These are phyloP conservation scores for Acanthamoeba triangularis DNA, from an alignment of 208 protist genomes.

Conservation along the genomic window DNA sequence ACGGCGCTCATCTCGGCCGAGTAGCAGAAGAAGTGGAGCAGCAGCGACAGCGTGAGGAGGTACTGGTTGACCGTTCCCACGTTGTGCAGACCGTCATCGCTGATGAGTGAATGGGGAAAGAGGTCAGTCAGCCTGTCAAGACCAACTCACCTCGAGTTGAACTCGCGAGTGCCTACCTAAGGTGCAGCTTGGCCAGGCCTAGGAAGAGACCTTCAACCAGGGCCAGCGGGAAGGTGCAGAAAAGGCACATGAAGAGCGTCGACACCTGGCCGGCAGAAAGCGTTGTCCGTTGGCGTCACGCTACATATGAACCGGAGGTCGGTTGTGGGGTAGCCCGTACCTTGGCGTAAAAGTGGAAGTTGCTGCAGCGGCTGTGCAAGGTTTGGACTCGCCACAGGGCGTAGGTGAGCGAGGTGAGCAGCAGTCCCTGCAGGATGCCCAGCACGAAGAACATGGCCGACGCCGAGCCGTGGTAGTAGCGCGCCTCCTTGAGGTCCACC, in stretches of 20 bases:
- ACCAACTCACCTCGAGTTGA: background rate
- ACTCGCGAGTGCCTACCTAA: background rate
- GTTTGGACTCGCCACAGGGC: background rate
- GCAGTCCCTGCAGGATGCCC: background rate
- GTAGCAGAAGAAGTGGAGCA: slow-evolving; percentile 14
- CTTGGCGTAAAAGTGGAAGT: background rate
- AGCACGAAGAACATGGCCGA: background rate
- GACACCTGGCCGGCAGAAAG: background rate
- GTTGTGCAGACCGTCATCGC: background rate
- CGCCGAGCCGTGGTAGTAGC: background rate
- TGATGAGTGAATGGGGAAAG: background rate
- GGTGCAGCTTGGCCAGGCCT: background rate
- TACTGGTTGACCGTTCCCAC: slow-evolving; percentile 11
- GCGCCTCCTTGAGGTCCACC: background rate
- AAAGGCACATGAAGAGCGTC: slow-evolving; percentile 1
- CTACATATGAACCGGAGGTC: background rate
- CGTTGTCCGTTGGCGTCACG: too few species aligned
- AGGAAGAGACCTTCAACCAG: background rate
- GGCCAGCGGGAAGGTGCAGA: slow-evolving; percentile 35
- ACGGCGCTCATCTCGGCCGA: background rate
- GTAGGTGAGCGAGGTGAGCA: slow-evolving; percentile 13
- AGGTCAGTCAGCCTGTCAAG: background rate
- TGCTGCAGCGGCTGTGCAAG: background rate
- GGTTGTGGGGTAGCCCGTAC: background rate
- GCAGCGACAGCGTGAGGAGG: slow-evolving; percentile 1